Evolutionary conservation across 2,329 filamentous ascomycete species (phyloP).

Genomic region (Botrytis fragariae): DNA sequence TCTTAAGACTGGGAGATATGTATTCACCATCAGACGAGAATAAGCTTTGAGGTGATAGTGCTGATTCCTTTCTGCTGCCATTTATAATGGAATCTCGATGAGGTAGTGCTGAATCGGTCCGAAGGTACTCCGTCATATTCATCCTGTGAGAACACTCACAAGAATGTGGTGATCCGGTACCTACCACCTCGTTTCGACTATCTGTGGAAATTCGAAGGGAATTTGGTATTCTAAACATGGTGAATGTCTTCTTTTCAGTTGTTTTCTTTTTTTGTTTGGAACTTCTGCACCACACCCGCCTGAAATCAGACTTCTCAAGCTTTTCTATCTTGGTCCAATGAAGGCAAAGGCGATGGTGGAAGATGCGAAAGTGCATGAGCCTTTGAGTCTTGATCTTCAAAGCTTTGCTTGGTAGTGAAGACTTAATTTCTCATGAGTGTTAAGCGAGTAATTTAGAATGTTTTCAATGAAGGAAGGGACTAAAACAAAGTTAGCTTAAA

Average conservation of each 20-base stretch:
- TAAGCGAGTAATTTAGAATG: neutral
- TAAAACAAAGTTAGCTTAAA: neutral
- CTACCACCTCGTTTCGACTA: too few relatives aligned
- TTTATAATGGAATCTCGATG: neutral
- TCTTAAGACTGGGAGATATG: neutral
- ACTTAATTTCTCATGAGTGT: neutral
- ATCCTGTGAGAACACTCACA: too few relatives aligned
- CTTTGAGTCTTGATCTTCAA: neutral
- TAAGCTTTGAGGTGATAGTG: neutral
- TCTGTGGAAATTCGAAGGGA: neutral
- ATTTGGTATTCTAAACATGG: neutral
- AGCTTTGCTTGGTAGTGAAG: neutral
- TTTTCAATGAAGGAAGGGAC: neutral
- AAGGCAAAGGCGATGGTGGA: neutral
- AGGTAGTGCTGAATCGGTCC: neutral
- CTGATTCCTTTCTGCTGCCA: neutral
- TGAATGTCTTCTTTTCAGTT: neutral
- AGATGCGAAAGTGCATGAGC: neutral
- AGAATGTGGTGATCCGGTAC: too few relatives aligned
- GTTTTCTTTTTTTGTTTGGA: neutral
- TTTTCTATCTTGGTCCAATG: conserved; percentile 2
- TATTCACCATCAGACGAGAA: neutral
- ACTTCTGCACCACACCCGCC: neutral
- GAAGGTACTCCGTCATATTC: too few relatives aligned
- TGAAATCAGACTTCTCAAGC: neutral